A percentile compares a stretch with the other conserved stretches of the same genome.
Conservation (phyloP, 2,329 filamentous ascomycete species). For the Clarireedia homoeocarpa region DNA sequence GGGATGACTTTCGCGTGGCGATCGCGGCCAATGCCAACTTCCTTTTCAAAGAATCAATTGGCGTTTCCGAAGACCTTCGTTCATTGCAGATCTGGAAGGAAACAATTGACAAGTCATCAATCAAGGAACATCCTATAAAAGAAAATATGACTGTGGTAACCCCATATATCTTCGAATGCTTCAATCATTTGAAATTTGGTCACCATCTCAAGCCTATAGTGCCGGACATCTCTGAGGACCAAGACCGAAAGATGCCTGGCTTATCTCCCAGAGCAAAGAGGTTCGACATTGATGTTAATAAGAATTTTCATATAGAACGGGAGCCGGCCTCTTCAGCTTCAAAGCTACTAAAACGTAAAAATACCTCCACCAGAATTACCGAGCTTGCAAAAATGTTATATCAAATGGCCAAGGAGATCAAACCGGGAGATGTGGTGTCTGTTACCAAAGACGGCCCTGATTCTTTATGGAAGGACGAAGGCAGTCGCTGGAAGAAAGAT, state of each 20-base stretch:
- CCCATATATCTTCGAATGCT: constrained; percentile 56
- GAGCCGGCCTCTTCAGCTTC: too few species aligned
- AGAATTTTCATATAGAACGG: too few species aligned
- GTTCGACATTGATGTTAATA: not conserved
- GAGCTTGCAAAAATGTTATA: not conserved
- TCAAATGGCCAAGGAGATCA: constrained; percentile 41
- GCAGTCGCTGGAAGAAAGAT: constrained; percentile 35
- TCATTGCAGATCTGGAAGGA: constrained; percentile 33
- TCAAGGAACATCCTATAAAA: constrained; percentile 24
- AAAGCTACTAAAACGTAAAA: not conserved
- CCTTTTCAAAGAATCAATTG: constrained; percentile 55
- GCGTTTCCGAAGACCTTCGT: constrained; percentile 27
- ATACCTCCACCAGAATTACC: not conserved
- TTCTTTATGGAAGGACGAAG: constrained; percentile 48
- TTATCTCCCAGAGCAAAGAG: constrained; percentile 1
- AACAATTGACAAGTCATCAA: constrained; percentile 24
- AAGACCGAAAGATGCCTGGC: not conserved
- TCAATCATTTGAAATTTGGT: constrained; percentile 54
- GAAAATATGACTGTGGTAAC: constrained; percentile 56
- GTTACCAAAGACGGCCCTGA: constrained; percentile 36
- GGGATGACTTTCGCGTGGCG: constrained; percentile 55
- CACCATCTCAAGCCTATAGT: constrained; percentile 37
- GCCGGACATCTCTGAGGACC: constrained; percentile 13
- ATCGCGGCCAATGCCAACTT: constrained; percentile 54
- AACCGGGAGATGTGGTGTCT: constrained; percentile 42